Percentiles rank a stretch among this genome's conserved stretches.
phyloP scores from a whole-genome alignment of 1,139 yeast species.

The Taphrina confusa region DNA sequence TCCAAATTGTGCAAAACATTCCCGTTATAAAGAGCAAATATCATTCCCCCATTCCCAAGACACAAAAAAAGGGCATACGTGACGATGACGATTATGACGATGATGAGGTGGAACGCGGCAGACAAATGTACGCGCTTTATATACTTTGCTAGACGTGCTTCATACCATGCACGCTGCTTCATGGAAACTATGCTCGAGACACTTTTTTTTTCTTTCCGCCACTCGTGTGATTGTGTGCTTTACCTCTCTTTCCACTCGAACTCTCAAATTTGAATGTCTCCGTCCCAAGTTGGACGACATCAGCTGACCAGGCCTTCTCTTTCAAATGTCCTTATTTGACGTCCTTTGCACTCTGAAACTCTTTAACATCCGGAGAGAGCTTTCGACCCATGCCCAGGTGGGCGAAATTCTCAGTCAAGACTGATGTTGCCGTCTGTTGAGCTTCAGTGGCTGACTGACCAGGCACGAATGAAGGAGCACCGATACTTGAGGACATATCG shows the following conservation, averaged over 20 bases:
- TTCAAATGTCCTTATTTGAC: background rate
- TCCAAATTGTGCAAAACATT: conserved; percentile 3
- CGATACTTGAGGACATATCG: conserved; percentile 9
- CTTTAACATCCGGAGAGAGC: conserved; percentile 17
- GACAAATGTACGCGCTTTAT: no score
- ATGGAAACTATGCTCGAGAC: conserved; percentile 4
- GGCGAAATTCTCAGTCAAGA: conserved; percentile 19
- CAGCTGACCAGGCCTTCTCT: background rate
- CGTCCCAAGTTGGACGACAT: background rate
- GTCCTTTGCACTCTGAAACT: conserved; percentile 10
- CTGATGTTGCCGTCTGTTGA: background rate
- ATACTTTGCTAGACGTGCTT: conserved; percentile 3
- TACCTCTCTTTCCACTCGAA: background rate
- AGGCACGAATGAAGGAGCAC: conserved; percentile 19
- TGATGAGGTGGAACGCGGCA: conserved; percentile 3
- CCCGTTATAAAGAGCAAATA: no score
- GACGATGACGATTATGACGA: background rate
- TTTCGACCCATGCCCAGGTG: conserved; percentile 23
- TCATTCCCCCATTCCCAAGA: no score
- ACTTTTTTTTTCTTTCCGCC: conserved; percentile 3
- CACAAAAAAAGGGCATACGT: no score
- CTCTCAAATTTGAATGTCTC: no score
- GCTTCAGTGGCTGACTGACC: conserved; percentile 7
- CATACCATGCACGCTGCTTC: background rate
- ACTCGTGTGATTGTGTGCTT: background rate